Evolutionary conservation across 371 early-diverging fungal species (phyloP), one percentile per base, ranked within the genome.

Genomic region (Lichtheimia ramosa): DNA sequence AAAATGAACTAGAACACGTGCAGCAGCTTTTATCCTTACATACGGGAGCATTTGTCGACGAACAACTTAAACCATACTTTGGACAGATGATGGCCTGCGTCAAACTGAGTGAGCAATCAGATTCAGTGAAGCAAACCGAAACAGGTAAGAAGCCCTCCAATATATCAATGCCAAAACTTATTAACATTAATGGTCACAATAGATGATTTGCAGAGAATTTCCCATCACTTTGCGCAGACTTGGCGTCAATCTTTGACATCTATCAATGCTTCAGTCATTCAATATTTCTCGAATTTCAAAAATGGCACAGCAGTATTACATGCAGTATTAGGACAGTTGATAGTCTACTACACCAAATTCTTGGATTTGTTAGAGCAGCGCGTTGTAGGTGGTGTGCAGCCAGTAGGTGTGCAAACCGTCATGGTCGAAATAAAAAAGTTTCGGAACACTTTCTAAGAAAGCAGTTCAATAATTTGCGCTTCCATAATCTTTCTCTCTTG

Each of bases 351-450:
- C 77, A 92, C 91, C 50, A 87, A 90, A 21, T 96, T 93, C 69
- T 65, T 90, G 60, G 83, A 84, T 21, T 66, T 91, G 12, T 74
- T 91, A 58, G 95, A 95, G 60, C 88, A 86, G 64, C 79, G 83
- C 15, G 50, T 27, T 7, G 34, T 63, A 12, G 74, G 78, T 54
- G 81, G 77, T 18, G 77, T 89, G 54, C 93, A 92, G 54, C 94
- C 95, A 7, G 89, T 95, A 0, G 92, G 92, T 14, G 80, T 95
- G 18, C 96, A 96, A 63, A 92, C 89, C 6, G 89, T 96, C 16
- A 90, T 96, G 93, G 92, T 93, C 0, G 96, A 96, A 64, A 89
- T 96, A 62, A 92, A 92, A 73, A 91, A 89, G 70, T 92, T 89
- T 63, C 79, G 90, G 62, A 86, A 87, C 49, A 87, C 87, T 48